Evolutionary conservation across 1,284 basidiomycete genomes (phyloP).

Genomic region (Schizopora paradoxa): DNA sequence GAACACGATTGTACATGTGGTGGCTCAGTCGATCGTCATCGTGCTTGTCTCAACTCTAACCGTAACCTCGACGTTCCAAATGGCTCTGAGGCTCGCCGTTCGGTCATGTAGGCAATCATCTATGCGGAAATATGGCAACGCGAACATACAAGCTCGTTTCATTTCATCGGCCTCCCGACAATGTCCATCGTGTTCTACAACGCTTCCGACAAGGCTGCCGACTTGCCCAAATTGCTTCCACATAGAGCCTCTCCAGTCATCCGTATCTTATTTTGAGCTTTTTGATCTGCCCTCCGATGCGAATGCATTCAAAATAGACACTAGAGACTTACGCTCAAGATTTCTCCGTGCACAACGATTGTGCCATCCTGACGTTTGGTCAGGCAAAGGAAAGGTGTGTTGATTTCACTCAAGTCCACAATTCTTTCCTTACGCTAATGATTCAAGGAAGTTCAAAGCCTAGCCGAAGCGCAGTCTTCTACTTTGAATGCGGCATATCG

Average conservation of each 20-base stretch:
- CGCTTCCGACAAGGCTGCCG: constrained; percentile 57
- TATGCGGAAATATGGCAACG: background rate
- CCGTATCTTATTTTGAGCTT: constrained; percentile 53
- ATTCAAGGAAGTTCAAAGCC: constrained; percentile 48
- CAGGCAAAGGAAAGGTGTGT: constrained; percentile 53
- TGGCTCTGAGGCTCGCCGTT: constrained; percentile 6
- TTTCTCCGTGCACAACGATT: constrained; percentile 68
- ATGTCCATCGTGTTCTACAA: constrained; percentile 57
- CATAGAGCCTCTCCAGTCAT: constrained; percentile 50
- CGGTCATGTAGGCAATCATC: background rate
- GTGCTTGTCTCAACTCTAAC: background rate
- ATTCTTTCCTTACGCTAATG: too few relatives aligned
- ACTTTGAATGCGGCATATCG: constrained; percentile 74
- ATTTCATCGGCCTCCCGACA: constrained; percentile 12
- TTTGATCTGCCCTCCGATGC: constrained; percentile 52
- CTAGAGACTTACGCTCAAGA: constrained; percentile 45
- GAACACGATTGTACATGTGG: background rate
- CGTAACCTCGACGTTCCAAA: constrained; percentile 4
- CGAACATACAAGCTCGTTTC: background rate
- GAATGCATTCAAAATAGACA: constrained; percentile 63
- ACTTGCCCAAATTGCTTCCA: constrained; percentile 63
- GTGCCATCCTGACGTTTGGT: constrained; percentile 80
- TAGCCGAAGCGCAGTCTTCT: constrained; percentile 63
- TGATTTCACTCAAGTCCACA: too few relatives aligned
- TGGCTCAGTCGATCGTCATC: background rate